Evolutionary conservation across 2,329 filamentous ascomycete genomes (phyloP), one percentile per base, ranked within the genome.

Genomic region (Talaromyces funiculosus): DNA sequence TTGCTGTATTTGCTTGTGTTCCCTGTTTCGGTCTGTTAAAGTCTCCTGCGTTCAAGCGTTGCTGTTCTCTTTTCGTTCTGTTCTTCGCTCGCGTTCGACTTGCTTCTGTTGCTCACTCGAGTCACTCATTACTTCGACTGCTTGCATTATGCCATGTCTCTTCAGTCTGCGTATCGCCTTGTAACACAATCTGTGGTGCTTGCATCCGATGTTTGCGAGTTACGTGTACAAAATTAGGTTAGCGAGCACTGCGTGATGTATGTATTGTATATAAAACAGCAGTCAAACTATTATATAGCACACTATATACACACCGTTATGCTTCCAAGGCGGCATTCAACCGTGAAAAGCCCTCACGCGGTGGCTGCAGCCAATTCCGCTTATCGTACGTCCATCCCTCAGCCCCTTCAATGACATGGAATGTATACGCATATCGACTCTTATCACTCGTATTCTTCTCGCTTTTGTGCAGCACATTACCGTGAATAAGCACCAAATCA

Each of bases 371-470:
- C 94, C 94, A 97, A 76, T 99, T 99, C 75, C 82, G 82, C 76
- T 83, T 83, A 75, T 97, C 94, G 74, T 97, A 99, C 59, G 78
- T 67, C 73, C 74, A 77, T 12, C 75, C 80, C 45, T 86, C 80
- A 20, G 88, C 84, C 0, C 89, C 90, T 77, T 97, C 94, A 69
- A 97, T 97, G 61, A 96, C 85, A 78, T 99, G 94, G 73, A 97
- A 99, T 0, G 94, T 97, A 76, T 97, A 99, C 58, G 97, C 96
- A 72, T 94, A 95, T 66, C 93, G 82, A 22, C 92, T 92, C 80
- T 90, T 93, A 65, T 82, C 77, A 72, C 92, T 96, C 60, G 84
- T 82, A 73, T 99, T 99, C 81, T 84, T 90, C 83, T 96, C 92
- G 72, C 92, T 97, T 84, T 96, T 96, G 77, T 99, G 94, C 78